Evolutionary conservation across 164 flowering plant genomes (phyloP).

Genomic region (Paratinospora sagittata): DNA sequence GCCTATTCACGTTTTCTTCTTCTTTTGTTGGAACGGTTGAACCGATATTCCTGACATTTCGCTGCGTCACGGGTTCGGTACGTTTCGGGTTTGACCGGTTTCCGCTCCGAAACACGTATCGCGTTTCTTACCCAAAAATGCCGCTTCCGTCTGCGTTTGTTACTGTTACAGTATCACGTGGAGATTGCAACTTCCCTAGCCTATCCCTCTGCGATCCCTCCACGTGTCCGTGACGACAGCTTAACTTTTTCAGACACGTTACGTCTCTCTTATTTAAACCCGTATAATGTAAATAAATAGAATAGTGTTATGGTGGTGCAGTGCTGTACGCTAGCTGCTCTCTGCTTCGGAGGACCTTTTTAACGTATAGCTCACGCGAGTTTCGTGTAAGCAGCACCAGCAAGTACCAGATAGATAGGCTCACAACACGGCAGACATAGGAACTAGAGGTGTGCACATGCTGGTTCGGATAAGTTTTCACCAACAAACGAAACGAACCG

Average conservation of each 20-base stretch:
- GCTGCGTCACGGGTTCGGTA: background rate
- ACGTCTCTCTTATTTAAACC: background rate
- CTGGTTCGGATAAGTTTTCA: no score
- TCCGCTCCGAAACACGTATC: no score
- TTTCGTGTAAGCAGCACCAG: background rate
- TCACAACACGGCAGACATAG: background rate
- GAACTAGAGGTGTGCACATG: no score
- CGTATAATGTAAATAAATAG: no score
- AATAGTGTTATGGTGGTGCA: background rate
- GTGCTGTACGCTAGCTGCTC: background rate
- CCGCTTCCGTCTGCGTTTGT: background rate
- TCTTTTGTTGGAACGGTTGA: no score
- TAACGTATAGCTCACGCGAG: constrained; percentile 4
- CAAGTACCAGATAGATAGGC: background rate
- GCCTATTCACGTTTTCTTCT: no score
- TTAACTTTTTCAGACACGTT: background rate
- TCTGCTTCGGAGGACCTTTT: background rate
- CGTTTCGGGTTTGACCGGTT: no score
- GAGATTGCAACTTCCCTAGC: background rate
- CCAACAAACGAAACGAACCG: no score
- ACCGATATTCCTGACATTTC: background rate
- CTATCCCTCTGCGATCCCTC: background rate
- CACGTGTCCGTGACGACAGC: background rate
- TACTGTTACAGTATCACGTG: background rate
- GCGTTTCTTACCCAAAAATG: no score